A percentile compares a stretch with the other conserved stretches of the same genome.
phyloP scores from a whole-genome alignment of 2,329 filamentous ascomycete species.

The Piedraia hortae region DNA sequence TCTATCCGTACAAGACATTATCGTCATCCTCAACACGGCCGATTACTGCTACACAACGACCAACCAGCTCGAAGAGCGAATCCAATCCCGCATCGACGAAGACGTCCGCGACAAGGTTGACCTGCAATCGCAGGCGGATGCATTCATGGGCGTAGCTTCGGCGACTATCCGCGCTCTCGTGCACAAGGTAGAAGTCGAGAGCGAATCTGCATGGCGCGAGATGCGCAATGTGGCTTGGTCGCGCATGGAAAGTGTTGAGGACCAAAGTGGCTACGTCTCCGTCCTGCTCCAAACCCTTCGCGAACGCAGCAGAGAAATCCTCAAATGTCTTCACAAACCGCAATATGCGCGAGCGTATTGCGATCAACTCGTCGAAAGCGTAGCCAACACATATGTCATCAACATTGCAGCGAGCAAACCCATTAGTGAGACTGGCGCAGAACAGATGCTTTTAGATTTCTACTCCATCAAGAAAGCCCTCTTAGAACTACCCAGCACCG shows the following conservation, averaged over 20 bases:
- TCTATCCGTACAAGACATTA: conserved; percentile 45
- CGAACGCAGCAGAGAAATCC: conserved; percentile 41
- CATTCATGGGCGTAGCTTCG: conserved; percentile 83
- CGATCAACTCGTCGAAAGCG: conserved; percentile 76
- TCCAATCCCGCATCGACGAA: conserved; percentile 66
- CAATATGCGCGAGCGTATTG: conserved; percentile 88
- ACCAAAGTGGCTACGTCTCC: conserved; percentile 76
- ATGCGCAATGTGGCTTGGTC: conserved; percentile 95
- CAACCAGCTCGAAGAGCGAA: conserved; percentile 78
- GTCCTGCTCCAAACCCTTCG: conserved; percentile 54
- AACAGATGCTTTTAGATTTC: conserved; percentile 93
- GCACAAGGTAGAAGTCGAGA: conserved; percentile 51
- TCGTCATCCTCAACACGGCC: conserved; percentile 79
- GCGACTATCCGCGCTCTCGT: conserved; percentile 65
- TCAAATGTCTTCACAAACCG: conserved; percentile 57
- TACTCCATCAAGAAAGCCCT: conserved; percentile 68
- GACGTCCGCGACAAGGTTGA: conserved; percentile 54
- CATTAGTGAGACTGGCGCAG: conserved; percentile 76
- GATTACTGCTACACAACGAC: conserved; percentile 94
- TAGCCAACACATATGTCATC: conserved; percentile 51
- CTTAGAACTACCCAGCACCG: conserved; percentile 35
- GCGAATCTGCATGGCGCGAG: conserved; percentile 76
- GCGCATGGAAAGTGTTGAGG: conserved; percentile 73
- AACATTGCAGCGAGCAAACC: conserved; percentile 76
- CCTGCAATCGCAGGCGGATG: conserved; percentile 74